Evolutionary conservation across 1,284 basidiomycete genomes (phyloP).

Genomic region (Entoloma clypeatum): DNA sequence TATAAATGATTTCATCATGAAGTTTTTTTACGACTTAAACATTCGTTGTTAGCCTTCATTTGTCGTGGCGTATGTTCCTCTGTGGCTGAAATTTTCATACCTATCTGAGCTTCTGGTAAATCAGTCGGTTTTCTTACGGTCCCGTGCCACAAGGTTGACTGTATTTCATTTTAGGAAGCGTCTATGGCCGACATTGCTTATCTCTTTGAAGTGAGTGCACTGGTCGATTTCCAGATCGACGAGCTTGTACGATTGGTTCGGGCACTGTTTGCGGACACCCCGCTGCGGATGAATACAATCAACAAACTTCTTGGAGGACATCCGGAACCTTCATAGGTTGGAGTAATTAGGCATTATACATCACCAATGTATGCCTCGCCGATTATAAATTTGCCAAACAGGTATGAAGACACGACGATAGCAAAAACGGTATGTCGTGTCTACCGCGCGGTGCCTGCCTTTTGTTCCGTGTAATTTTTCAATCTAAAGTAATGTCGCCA

Average conservation of each 20-base stretch:
- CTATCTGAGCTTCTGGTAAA: constrained; percentile 85
- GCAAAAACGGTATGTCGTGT: not conserved
- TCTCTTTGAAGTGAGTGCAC: constrained; percentile 85
- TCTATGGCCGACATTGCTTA: constrained; percentile 94
- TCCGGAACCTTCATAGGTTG: constrained; percentile 28
- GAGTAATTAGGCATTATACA: too few relatives aligned
- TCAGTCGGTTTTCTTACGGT: constrained; percentile 30
- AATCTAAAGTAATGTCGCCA: constrained; percentile 30
- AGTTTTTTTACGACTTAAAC: constrained; percentile 1
- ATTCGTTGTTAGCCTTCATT: constrained; percentile 51
- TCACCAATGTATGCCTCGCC: too few relatives aligned
- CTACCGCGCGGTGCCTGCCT: constrained; percentile 27
- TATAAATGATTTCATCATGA: constrained; percentile 24
- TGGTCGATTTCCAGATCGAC: constrained; percentile 86
- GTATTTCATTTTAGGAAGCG: too few relatives aligned
- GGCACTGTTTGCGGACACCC: constrained; percentile 91
- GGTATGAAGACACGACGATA: too few relatives aligned
- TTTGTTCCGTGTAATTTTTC: constrained; percentile 53
- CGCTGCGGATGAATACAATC: constrained; percentile 75
- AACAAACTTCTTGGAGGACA: constrained; percentile 65
- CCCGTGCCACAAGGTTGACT: too few relatives aligned
- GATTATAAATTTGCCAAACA: not conserved
- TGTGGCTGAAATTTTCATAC: constrained; percentile 96
- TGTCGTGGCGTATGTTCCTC: constrained; percentile 74
- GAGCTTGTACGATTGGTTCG: constrained; percentile 82